Evolutionary conservation across 2,329 filamentous ascomycete species (phyloP).

Genomic region (Alternaria ethzedia): DNA sequence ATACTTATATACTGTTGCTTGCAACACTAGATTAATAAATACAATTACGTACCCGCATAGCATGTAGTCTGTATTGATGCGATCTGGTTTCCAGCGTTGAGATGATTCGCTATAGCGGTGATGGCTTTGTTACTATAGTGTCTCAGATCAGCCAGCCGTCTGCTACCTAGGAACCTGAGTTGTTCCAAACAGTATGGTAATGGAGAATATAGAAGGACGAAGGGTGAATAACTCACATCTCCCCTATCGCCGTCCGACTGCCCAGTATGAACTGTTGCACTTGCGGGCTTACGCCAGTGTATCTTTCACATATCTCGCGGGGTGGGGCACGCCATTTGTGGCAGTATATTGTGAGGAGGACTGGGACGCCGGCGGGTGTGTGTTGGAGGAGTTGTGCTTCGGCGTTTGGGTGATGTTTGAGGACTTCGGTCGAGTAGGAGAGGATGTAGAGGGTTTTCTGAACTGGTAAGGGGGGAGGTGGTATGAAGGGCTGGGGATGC

Average conservation of each 20-base stretch:
- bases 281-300: conserved; percentile 16
- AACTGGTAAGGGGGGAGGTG: neutral
- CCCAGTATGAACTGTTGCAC: conserved; percentile 18
- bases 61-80: conserved; percentile 17
- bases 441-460: neutral
- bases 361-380: neutral
- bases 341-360: conserved; percentile 1
- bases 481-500: neutral
- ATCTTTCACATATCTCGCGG: conserved; percentile 11
- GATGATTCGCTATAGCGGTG: neutral
- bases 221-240: neutral
- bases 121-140: neutral
- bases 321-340: conserved; percentile 14
- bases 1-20: too few species aligned
- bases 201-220: neutral
- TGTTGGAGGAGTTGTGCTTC: neutral
- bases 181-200: neutral
- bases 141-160: neutral
- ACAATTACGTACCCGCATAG: too few species aligned
- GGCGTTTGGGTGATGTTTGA: neutral
- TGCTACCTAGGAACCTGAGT: neutral
- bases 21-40: too few species aligned
- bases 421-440: conserved; percentile 1
- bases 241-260: conserved; percentile 2
- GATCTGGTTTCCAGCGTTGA: conserved; percentile 4